Evolutionary conservation across 2,329 filamentous ascomycete genomes (phyloP), one percentile per base, ranked within the genome.

Genomic region (Fusarium anguioides): DNA sequence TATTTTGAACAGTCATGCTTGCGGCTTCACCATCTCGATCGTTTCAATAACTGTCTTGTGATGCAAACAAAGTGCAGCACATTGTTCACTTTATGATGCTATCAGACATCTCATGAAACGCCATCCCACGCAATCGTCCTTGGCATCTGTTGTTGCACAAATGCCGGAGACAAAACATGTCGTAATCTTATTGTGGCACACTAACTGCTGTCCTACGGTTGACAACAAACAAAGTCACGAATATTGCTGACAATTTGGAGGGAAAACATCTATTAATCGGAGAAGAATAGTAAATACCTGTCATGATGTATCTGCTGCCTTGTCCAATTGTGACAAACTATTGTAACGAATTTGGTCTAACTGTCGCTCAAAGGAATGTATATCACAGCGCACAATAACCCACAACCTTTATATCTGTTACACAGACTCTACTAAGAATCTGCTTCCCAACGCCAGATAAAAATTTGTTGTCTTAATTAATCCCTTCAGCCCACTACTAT

Each of bases 21-120:
- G 27, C 8, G 39, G 36, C 24, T 48, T 33, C 21, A 36, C 21
- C 52, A 65, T 67, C 48, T 55, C 45, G 60, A 67, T 67, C 36
- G 33, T 14, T 29, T 46, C 26, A 23, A 23, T 27, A 40, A 17
- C 42, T 10, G 31, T 41, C 44, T 23, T 29, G 42, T 46, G 23
- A 55, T 39, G 20, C n/a, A 44, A 15, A 23, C n/a, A 44, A 15
- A 44, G 27, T 39, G 33, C 42, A 37, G 35, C 15, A 20, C 21
- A 15, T 42, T 47, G 41, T 33, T 36, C 31, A 18, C 45, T 20
- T 20, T 40, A 4, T 39, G 20, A 52, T 41, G 24, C 18, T 18
- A 15, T n/a, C 9, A 21, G 26, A 14, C 10, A 31, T 39, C 29
- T n/a, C 23, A 2, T 17, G 21, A 20, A 20, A 29, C 37, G 18